A percentile compares a stretch with the other conserved stretches of the same genome.
phyloP scores from a whole-genome alignment of 2,329 filamentous ascomycete genomes.

The Fusarium chuoi region DNA sequence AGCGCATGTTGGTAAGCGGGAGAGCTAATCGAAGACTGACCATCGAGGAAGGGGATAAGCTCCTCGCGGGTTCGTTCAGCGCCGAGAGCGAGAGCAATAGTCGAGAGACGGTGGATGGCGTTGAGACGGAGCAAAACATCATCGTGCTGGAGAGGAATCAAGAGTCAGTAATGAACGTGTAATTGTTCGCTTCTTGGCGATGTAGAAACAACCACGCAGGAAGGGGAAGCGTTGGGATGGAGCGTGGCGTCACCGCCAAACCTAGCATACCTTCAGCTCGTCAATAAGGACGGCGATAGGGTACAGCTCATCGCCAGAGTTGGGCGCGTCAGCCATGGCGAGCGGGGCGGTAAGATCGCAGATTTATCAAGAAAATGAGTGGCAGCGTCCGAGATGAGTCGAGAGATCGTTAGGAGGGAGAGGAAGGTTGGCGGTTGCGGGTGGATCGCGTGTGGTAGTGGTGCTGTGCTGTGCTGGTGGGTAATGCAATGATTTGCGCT shows the following conservation, averaged over 20 bases:
- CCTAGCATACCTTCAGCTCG: slow-evolving; percentile 85
- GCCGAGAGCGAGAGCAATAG: slow-evolving; percentile 95
- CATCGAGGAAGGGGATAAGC: slow-evolving; percentile 98
- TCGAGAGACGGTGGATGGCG: slow-evolving; percentile 97
- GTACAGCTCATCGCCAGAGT: slow-evolving; percentile 98
- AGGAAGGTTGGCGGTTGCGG: slow-evolving; percentile 40
- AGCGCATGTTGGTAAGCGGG: slow-evolving; percentile 27
- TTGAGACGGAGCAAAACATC: slow-evolving; percentile 98
- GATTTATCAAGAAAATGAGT: slow-evolving; percentile 41
- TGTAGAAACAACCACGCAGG: slow-evolving; percentile 23
- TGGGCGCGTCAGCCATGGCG: slow-evolving; percentile 88
- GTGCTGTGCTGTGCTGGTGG: slow-evolving; percentile 28
- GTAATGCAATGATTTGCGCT: slow-evolving; percentile 50
- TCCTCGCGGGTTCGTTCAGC: slow-evolving; percentile 97
- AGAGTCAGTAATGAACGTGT: slow-evolving; percentile 38
- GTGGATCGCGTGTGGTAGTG: slow-evolving; percentile 45
- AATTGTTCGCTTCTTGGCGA: slow-evolving; percentile 31
- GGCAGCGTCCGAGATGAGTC: slow-evolving; percentile 33
- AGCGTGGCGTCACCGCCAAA: slow-evolving; percentile 47
- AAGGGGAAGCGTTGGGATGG: slow-evolving; percentile 14
- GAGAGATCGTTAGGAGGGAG: slow-evolving; percentile 35
- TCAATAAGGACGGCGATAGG: slow-evolving; percentile 99
- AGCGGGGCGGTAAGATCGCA: slow-evolving; percentile 50
- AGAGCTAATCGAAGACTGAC: slow-evolving; percentile 65
- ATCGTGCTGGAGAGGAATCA: slow-evolving; percentile 77